Base-by-base conservation (phyloP, 768 basidiomycete genomes). In the Sarcodon aspratus region DNA sequence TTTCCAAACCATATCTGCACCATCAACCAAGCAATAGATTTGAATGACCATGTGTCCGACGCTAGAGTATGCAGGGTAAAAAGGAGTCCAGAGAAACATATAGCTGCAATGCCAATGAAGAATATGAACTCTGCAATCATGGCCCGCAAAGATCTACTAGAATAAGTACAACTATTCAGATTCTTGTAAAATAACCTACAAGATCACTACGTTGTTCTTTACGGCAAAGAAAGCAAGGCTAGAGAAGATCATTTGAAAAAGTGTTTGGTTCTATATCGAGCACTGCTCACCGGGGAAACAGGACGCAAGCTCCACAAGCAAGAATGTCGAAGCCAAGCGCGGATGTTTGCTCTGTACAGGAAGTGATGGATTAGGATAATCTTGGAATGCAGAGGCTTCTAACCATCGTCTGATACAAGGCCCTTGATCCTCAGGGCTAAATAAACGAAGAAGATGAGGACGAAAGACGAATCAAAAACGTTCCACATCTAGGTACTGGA, bases 1-100 rank as follows among this genome's bases (percentile, higher is more conserved):
- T 83, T 85, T 0, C 87, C 86, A 52, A 90, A 88, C 86, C 88
- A 90, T 32, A 91, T 87, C 50, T 89, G 82, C 2, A 85, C 74
- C 81, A 91, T 82, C 9, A 91, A 64, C 88, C 88, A 92, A 0
- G 82, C 76, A 45, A 89, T 89, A 10, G 71, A 63, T 53, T 70
- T 76, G 18, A 69, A 44, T 11, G 59, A 56, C 69, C 69, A 71
- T 21, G 10, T 55, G n/a, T 62, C 64, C 8, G 37, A n/a, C 21
- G n/a, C 75, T n/a, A 80, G 64, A 7, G 66, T 69, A 61, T 71
- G 71, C 35, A 80, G 62, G 0, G 79, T 78, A 52, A 75, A 74
- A 7, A 76, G 66, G 17, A 91, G 64, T 6, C 89, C 89, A 7
- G 88, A 90, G 62, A 92, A 91, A 62, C 87, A 90, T 13, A 81